Evolutionary conservation across 2,329 filamentous ascomycete species (phyloP).

Genomic region (Paecilomyces sp.): DNA sequence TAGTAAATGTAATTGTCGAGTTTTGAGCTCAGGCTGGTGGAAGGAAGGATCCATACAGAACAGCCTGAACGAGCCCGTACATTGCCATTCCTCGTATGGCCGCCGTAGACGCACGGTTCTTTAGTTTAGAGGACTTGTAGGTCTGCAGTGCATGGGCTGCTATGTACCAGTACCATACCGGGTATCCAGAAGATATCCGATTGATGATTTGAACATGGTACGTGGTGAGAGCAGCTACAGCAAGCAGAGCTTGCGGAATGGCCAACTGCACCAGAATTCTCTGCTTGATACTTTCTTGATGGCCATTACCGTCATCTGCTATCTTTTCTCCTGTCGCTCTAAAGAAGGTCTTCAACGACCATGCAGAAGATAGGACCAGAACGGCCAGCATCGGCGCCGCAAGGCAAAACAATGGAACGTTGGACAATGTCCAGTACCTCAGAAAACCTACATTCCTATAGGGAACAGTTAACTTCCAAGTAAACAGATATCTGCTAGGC

Average conservation of each 20-base stretch:
- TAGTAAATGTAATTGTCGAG: neutral
- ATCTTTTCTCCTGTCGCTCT: neutral
- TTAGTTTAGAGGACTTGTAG: constrained; percentile 5
- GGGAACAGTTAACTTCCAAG: constrained; percentile 5
- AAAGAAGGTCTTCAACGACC: constrained; percentile 27
- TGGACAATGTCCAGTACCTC: constrained; percentile 80
- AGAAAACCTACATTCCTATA: constrained; percentile 79
- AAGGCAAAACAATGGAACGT: constrained; percentile 80
- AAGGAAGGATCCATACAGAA: constrained; percentile 80
- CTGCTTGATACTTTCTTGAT: constrained; percentile 3
- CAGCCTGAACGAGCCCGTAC: constrained; percentile 77
- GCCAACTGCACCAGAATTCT: constrained; percentile 52
- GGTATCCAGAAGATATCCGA: constrained; percentile 78
- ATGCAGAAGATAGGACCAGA: constrained; percentile 54
- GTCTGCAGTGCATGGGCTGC: constrained; percentile 38
- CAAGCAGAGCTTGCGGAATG: constrained; percentile 64
- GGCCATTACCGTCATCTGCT: neutral
- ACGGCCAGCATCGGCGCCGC: constrained; percentile 70
- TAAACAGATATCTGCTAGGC: neutral
- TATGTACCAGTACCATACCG: constrained; percentile 81
- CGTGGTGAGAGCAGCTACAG: constrained; percentile 62
- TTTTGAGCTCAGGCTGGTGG: constrained; percentile 62
- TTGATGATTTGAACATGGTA: constrained; percentile 96
- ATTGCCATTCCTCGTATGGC: constrained; percentile 64
- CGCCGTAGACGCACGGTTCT: constrained; percentile 14